Conservation (phyloP, 495 filamentous ascomycete species). For the Staphylotrichum tortipilum region DNA sequence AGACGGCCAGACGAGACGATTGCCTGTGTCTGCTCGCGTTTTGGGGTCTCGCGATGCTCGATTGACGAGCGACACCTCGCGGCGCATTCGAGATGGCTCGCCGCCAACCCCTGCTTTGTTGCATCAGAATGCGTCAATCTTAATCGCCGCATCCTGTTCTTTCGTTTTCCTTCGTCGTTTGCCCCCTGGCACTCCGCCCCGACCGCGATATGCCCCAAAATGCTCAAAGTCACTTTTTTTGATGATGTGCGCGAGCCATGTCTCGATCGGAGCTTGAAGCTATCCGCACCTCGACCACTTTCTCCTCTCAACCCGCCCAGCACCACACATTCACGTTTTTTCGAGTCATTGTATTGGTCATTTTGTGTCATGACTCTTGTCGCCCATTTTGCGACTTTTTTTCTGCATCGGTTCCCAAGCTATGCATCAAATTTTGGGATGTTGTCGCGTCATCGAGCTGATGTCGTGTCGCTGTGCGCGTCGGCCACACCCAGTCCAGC, state of each 20-base stretch:
- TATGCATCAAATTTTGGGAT: conserved; percentile 1
- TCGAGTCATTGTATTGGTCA: not conserved
- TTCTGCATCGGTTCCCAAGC: not conserved
- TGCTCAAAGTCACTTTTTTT: conserved; percentile 18
- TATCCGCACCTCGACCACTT: conserved; percentile 28
- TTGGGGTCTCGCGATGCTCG: conserved; percentile 17
- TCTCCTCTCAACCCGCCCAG: conserved; percentile 7
- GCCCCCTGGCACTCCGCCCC: too few species aligned
- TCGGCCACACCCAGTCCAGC: conserved; percentile 4
- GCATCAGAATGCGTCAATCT: conserved; percentile 5
- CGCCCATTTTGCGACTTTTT: not conserved
- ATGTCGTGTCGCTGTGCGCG: conserved; percentile 15
- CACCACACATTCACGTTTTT: not conserved
- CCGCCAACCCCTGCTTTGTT: conserved; percentile 27
- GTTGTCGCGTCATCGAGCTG: conserved; percentile 5
- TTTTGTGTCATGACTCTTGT: not conserved
- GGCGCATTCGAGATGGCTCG: conserved; percentile 29
- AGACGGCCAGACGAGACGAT: conserved; percentile 3
- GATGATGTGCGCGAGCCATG: conserved; percentile 5
- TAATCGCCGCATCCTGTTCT: conserved; percentile 16
- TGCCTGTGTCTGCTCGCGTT: conserved; percentile 19
- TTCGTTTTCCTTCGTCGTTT: not conserved
- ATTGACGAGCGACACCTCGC: conserved; percentile 9
- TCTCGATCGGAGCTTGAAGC: conserved; percentile 31
- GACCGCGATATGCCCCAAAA: not conserved